Conservation (phyloP, 805 yeast species). For the Candida broadrunensis region DNA sequence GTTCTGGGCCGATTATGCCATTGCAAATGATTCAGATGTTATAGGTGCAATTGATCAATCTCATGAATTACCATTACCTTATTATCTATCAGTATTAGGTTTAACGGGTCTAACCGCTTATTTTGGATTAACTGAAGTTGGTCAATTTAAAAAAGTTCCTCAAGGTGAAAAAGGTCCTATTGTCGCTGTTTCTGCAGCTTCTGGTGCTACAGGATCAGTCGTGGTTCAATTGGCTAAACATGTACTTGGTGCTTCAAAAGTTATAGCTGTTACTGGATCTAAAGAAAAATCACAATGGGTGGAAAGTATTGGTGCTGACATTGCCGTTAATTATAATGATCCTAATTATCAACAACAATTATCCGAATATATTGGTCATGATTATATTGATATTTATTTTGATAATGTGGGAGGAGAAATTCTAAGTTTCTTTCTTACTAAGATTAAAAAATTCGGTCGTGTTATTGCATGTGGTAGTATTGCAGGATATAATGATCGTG, state of each 20-base stretch:
- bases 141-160: slow-evolving; percentile 34
- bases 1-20: slow-evolving; percentile 49
- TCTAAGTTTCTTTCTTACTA: slow-evolving; percentile 42
- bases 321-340: slow-evolving; percentile 51
- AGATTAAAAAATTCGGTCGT: slow-evolving; percentile 38
- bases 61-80: slow-evolving; percentile 31
- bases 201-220: slow-evolving; percentile 71
- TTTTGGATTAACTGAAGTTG: slow-evolving; percentile 49
- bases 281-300: slow-evolving; percentile 52
- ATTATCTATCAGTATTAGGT: slow-evolving; percentile 51
- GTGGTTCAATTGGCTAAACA: slow-evolving; percentile 56
- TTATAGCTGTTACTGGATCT: slow-evolving; percentile 63
- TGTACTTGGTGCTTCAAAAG: slow-evolving; percentile 49
- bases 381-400: slow-evolving; percentile 50
- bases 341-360: slow-evolving; percentile 21
- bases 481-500: slow-evolving; percentile 50
- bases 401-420: slow-evolving; percentile 67
- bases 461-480: slow-evolving; percentile 65
- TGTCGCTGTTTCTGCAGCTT: slow-evolving; percentile 60
- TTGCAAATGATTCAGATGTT: slow-evolving; percentile 25
- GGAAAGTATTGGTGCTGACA: slow-evolving; percentile 51
- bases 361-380: slow-evolving; percentile 35
- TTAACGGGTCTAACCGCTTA: slow-evolving; percentile 62
- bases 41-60: slow-evolving; percentile 26
- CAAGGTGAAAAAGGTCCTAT: slow-evolving; percentile 35